These are phyloP conservation scores for Moniliophthora roreri DNA, from an alignment of 1,284 basidiomycete species.

Conservation along the genomic window DNA sequence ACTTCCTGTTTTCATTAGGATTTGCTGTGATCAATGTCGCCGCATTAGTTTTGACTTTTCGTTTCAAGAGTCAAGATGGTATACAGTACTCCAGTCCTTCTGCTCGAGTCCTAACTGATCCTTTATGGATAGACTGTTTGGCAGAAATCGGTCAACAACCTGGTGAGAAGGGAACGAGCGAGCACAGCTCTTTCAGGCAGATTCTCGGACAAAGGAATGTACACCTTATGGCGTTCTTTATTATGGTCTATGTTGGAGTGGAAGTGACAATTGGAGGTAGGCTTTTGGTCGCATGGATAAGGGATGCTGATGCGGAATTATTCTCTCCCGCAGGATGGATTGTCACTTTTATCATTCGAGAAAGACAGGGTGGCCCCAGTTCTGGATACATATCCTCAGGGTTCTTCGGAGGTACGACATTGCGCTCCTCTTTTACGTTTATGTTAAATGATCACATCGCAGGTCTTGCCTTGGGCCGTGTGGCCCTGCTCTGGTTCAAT, in stretches of 20 bases:
- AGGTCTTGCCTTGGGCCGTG: neutral
- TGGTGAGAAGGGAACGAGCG: conserved; percentile 31
- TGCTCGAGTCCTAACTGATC: neutral
- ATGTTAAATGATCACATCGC: no score
- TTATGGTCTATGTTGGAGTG: conserved; percentile 67
- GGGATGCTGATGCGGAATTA: neutral
- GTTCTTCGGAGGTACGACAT: conserved; percentile 46
- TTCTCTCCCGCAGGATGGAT: conserved; percentile 48
- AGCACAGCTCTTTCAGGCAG: conserved; percentile 50
- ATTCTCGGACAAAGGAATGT: conserved; percentile 55
- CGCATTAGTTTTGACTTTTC: conserved; percentile 49
- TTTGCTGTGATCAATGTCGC: conserved; percentile 48
- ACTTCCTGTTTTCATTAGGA: conserved; percentile 62
- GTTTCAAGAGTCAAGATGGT: conserved; percentile 52
- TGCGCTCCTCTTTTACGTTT: neutral
- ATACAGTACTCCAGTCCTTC: conserved; percentile 2
- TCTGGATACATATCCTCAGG: conserved; percentile 55
- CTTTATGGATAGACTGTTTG: conserved; percentile 34
- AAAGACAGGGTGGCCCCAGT: conserved; percentile 44
- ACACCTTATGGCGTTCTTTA: conserved; percentile 59
- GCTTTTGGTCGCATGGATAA: conserved; percentile 4
- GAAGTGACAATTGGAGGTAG: conserved; percentile 66
- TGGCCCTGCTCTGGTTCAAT: neutral
- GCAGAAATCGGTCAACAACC: conserved; percentile 37
- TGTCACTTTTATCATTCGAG: conserved; percentile 55